phyloP scores from a whole-genome alignment of 805 yeast species.

The Candida glaebosa region DNA sequence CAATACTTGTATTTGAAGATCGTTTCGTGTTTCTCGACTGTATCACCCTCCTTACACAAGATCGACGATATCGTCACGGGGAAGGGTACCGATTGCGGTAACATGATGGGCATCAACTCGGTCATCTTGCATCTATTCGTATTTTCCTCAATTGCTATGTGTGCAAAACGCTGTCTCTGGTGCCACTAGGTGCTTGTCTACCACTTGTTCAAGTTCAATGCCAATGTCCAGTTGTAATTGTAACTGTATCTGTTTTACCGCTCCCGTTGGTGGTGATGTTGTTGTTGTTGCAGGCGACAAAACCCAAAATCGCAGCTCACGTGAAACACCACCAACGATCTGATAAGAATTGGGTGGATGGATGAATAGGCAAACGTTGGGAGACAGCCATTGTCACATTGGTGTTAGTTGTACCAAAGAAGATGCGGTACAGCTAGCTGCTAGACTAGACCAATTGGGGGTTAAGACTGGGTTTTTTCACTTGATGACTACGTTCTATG shows the following conservation, averaged over 20 bases:
- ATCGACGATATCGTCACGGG: conserved; percentile 64
- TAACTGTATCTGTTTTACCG: too few species aligned
- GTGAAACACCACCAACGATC: not conserved
- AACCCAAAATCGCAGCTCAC: not conserved
- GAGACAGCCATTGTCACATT: conserved; percentile 36
- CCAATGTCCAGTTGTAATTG: too few species aligned
- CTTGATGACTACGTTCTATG: conserved; percentile 38
- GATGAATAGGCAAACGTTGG: not conserved
- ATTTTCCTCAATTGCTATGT: not conserved
- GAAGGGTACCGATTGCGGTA: conserved; percentile 63
- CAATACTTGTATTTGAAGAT: conserved; percentile 62
- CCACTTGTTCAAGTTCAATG: too few species aligned
- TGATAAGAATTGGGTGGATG: not conserved
- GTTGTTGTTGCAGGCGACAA: too few species aligned
- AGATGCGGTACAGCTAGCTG: conserved; percentile 10
- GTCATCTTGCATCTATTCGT: conserved; percentile 17
- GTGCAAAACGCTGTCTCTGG: too few species aligned
- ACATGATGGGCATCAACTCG: conserved; percentile 44
- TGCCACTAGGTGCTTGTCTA: too few species aligned
- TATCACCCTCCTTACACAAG: conserved; percentile 41
- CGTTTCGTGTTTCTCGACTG: conserved; percentile 49
- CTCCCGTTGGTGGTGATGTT: too few species aligned
- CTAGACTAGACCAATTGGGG: conserved; percentile 8
- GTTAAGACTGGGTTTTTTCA: conserved; percentile 16
- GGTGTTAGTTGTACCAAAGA: conserved; percentile 12